Evolutionary conservation across 495 filamentous ascomycete species (phyloP).

Genomic region (Penicillium pancosmium): DNA sequence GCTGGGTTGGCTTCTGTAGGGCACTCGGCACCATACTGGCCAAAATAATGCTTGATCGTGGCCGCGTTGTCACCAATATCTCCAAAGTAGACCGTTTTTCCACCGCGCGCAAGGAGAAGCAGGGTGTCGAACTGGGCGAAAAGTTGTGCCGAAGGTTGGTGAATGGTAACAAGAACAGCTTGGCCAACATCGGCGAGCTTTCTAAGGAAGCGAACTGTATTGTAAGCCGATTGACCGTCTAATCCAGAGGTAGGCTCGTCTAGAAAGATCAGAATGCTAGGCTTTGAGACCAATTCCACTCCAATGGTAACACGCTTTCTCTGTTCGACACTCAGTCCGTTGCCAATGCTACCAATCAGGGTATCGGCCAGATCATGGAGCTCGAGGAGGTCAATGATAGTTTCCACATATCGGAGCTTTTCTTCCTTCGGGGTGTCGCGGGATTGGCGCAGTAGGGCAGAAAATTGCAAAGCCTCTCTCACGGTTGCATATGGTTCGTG

Average conservation of each 20-base stretch:
- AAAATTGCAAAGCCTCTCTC: constrained; percentile 62
- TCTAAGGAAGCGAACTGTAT: constrained; percentile 64
- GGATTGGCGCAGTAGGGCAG: constrained; percentile 59
- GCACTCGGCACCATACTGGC: constrained; percentile 74
- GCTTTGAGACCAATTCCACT: constrained; percentile 67
- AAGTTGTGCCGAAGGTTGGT: constrained; percentile 72
- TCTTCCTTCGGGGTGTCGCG: constrained; percentile 52
- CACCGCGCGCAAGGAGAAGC: constrained; percentile 67
- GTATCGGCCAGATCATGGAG: constrained; percentile 58
- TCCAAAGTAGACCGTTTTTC: constrained; percentile 74
- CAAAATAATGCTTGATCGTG: constrained; percentile 71
- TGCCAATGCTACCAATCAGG: constrained; percentile 53
- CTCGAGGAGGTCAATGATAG: constrained; percentile 59
- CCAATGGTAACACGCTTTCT: constrained; percentile 56
- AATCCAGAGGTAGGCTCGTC: constrained; percentile 79
- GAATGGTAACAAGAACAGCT: constrained; percentile 73
- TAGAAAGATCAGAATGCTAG: constrained; percentile 69
- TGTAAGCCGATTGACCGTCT: constrained; percentile 64
- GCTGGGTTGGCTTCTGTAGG: constrained; percentile 75
- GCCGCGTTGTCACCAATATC: constrained; percentile 57
- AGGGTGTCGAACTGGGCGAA: constrained; percentile 76
- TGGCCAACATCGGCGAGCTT: constrained; percentile 70
- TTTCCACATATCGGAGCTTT: constrained; percentile 62
- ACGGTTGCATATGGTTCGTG: constrained; percentile 62
- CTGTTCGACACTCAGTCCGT: constrained; percentile 61